phyloP scores from a whole-genome alignment of 345 rosid genomes.

The Sonneratia alba region DNA sequence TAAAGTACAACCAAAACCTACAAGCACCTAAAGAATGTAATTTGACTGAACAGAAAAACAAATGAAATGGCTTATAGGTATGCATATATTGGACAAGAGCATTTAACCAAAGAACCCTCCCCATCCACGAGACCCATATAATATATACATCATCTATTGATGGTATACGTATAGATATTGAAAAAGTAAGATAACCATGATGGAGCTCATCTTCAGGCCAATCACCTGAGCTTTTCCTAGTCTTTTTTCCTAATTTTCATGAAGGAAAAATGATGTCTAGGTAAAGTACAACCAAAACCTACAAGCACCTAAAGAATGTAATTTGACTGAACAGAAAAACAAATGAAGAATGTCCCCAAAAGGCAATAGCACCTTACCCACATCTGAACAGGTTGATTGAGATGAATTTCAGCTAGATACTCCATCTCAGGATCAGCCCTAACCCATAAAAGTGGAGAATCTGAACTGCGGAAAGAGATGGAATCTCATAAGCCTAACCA shows the following conservation, averaged over 20 bases:
- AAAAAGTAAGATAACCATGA: neutral
- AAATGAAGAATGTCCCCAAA: neutral
- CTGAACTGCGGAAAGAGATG: conserved; percentile 48
- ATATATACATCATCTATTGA: neutral
- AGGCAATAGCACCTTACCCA: conserved; percentile 54
- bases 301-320: neutral
- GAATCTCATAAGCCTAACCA: neutral
- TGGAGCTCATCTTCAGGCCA: conserved; percentile 1
- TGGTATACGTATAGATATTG: neutral
- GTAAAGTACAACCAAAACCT: neutral
- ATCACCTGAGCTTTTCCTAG: neutral
- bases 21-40: neutral
- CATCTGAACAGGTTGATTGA: conserved; percentile 98
- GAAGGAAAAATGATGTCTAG: neutral
- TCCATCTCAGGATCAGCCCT: conserved; percentile 99
- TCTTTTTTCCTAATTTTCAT: neutral
- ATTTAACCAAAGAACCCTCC: neutral
- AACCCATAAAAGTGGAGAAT: conserved; percentile 89
- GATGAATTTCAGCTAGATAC: conserved; percentile 88
- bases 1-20: neutral
- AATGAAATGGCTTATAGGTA: neutral
- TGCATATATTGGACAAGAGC: neutral
- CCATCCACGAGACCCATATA: neutral
- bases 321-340: neutral
- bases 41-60: neutral